Evolutionary conservation across 305 asterid genomes (phyloP).

Genomic region (Fraxinus angustifolia): DNA sequence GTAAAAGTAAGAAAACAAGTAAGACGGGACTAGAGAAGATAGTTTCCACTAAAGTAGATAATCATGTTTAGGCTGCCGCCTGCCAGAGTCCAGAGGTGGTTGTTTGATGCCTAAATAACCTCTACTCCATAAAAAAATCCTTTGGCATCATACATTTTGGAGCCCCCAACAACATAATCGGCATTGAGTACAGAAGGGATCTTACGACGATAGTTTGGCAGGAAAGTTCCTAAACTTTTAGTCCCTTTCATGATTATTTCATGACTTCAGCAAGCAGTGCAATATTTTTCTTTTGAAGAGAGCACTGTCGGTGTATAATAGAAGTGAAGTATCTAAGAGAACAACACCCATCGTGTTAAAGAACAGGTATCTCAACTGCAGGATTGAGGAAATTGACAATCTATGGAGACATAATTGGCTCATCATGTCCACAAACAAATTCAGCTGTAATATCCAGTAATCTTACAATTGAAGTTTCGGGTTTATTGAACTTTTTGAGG

Average conservation of each 20-base stretch:
- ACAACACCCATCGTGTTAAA: background rate
- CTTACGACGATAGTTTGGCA: background rate
- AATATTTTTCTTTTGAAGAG: background rate
- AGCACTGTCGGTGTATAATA: background rate
- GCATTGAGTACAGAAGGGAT: background rate
- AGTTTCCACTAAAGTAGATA: background rate
- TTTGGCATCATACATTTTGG: background rate
- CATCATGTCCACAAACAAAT: background rate
- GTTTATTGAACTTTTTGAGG: background rate
- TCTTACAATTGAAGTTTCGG: background rate
- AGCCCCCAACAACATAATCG: background rate
- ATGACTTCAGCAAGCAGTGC: background rate
- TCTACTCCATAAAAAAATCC: background rate
- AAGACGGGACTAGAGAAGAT: background rate
- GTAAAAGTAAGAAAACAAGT: background rate
- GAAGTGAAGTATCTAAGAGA: background rate
- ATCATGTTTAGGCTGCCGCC: background rate
- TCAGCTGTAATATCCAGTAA: background rate
- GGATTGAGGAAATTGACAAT: background rate
- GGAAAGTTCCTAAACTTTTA: background rate
- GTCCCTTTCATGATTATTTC: background rate
- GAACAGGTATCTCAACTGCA: background rate
- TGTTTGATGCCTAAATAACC: background rate
- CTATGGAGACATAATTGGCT: background rate
- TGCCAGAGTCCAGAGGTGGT: background rate